phyloP scores from a whole-genome alignment of 2,329 filamentous ascomycete genomes.

The Fusarium vanettenii region DNA sequence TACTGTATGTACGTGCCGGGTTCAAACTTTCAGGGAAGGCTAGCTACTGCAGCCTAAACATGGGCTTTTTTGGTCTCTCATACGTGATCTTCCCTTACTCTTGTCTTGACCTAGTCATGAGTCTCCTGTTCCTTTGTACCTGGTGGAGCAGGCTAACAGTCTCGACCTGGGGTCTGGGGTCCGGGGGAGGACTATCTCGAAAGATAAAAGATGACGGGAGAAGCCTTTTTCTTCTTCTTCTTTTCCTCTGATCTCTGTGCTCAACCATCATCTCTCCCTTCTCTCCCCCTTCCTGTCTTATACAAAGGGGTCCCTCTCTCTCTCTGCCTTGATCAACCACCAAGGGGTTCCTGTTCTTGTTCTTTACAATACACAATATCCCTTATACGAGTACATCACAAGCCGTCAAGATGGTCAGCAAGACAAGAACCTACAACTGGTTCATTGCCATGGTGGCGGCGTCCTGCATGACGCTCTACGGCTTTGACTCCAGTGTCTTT shows the following conservation, averaged over 20 bases:
- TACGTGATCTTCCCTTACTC: background rate
- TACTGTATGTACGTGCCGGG: background rate
- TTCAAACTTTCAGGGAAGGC: background rate
- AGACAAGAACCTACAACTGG: constrained; percentile 48
- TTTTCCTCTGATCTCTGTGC: constrained; percentile 10
- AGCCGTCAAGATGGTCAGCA: constrained; percentile 49
- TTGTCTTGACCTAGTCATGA: background rate
- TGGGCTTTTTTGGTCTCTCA: background rate
- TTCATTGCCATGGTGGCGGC: constrained; percentile 77
- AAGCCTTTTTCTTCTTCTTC: constrained; percentile 19
- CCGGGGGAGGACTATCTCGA: constrained; percentile 27
- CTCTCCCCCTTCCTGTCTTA: background rate
- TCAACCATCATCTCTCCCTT: constrained; percentile 4
- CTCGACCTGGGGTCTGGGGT: constrained; percentile 30
- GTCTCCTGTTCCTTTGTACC: background rate
- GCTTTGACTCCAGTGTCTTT: constrained; percentile 80
- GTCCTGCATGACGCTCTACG: constrained; percentile 80
- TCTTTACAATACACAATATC: background rate
- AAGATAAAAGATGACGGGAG: constrained; percentile 33
- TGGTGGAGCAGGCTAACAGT: constrained; percentile 20
- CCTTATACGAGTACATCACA: constrained; percentile 5
- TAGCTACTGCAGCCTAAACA: constrained; percentile 2
- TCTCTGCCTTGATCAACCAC: background rate
- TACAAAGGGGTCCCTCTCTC: background rate
- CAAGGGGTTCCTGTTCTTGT: background rate